Percentiles rank a stretch among this genome's conserved stretches.
Conservation (phyloP, 1,284 basidiomycete genomes). For the Sphaerobolus stellatus region DNA sequence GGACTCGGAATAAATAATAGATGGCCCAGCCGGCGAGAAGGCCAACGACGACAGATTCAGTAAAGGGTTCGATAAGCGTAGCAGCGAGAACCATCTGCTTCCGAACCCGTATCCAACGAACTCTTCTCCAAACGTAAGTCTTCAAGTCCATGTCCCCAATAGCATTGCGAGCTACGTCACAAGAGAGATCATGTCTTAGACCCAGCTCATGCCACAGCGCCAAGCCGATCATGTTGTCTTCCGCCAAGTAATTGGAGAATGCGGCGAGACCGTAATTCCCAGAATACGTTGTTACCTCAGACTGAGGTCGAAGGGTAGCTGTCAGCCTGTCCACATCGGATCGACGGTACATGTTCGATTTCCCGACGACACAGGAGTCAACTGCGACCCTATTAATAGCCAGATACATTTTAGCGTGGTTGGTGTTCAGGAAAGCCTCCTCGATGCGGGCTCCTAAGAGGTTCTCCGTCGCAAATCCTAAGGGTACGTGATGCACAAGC, state of each 20-base stretch:
- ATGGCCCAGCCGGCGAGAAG: constrained; percentile 60
- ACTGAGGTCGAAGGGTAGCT: constrained; percentile 53
- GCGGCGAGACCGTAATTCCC: constrained; percentile 72
- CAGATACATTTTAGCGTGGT: constrained; percentile 99
- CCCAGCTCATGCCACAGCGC: constrained; percentile 90
- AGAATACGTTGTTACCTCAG: too few relatives aligned
- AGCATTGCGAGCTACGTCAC: constrained; percentile 86
- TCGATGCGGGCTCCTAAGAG: constrained; percentile 83
- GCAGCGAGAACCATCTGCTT: constrained; percentile 87
- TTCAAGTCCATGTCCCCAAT: constrained; percentile 80
- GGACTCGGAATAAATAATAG: constrained; percentile 50
- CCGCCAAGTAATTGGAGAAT: constrained; percentile 86
- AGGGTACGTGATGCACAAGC: constrained; percentile 95
- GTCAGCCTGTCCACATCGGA: constrained; percentile 79
- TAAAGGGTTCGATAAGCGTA: constrained; percentile 86
- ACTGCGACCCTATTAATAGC: constrained; percentile 87
- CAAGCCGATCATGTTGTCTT: constrained; percentile 93
- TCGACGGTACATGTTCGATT: constrained; percentile 92
- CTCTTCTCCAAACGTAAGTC: constrained; percentile 82
- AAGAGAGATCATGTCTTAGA: constrained; percentile 81
- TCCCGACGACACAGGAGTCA: constrained; percentile 97
- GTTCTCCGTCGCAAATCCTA: constrained; percentile 72
- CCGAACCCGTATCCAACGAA: constrained; percentile 92
- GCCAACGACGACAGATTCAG: constrained; percentile 77
- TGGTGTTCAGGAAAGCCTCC: constrained; percentile 93